Conservation (phyloP, 768 basidiomycete species). For the Butyriboletus loyo region DNA sequence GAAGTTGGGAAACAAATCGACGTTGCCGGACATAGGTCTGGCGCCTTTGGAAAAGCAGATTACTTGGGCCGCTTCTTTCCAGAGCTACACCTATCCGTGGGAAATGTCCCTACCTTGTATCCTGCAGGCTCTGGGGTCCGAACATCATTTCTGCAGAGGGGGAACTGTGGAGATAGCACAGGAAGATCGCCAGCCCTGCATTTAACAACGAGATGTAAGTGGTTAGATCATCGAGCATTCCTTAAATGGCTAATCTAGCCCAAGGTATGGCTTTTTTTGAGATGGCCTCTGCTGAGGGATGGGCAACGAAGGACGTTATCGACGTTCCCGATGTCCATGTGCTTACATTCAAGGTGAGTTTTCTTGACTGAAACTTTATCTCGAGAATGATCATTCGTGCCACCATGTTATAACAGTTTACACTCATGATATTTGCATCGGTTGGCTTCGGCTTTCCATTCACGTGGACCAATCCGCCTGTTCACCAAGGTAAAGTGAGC, state of each 20-base stretch:
- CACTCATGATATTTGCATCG: conserved; percentile 21
- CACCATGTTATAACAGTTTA: conserved; percentile 8
- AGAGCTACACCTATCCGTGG: neutral
- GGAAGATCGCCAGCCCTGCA: conserved; percentile 20
- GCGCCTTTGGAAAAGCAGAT: conserved; percentile 19
- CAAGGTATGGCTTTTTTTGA: conserved; percentile 27
- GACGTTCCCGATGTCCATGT: conserved; percentile 13
- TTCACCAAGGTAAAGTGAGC: conserved; percentile 14
- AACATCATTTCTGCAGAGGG: conserved; percentile 14
- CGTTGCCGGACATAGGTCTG: conserved; percentile 14
- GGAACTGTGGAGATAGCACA: conserved; percentile 20
- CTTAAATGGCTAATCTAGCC: neutral
- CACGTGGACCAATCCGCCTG: conserved; percentile 17
- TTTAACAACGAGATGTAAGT: conserved; percentile 25
- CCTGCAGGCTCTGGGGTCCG: conserved; percentile 16
- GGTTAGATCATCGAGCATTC: neutral
- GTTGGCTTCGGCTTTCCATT: conserved; percentile 25
- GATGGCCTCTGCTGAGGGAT: conserved; percentile 16
- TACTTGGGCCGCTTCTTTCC: conserved; percentile 5
- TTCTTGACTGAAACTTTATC: neutral
- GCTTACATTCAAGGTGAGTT: conserved; percentile 20
- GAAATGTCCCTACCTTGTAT: neutral
- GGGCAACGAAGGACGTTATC: conserved; percentile 13
- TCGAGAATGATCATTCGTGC: neutral
- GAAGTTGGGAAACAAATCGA: conserved; percentile 21